phyloP scores from a whole-genome alignment of 208 protist species.

The Acanthamoeba royreba region DNA sequence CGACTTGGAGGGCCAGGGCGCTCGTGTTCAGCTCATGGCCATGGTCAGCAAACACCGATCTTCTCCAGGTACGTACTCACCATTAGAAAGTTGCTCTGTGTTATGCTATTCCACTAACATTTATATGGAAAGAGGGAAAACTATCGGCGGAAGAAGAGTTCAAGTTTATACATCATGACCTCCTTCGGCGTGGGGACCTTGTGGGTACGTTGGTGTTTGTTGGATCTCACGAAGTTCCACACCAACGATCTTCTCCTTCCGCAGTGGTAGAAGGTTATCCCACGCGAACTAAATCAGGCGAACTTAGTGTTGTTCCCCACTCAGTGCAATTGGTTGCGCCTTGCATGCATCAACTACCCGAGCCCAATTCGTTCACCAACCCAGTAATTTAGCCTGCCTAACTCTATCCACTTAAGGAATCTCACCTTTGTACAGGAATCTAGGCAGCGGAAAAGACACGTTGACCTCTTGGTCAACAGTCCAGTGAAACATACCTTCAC shows the following conservation, averaged over 20 bases:
- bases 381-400: constrained; percentile 74
- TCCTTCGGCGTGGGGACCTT: background rate
- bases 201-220: too few species aligned
- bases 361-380: constrained; percentile 83
- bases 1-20: background rate
- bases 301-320: constrained; percentile 83
- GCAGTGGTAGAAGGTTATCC: too few species aligned
- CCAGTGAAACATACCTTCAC: constrained; percentile 90
- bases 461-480: constrained; percentile 98
- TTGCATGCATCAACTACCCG: constrained; percentile 98
- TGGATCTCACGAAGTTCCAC: too few species aligned
- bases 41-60: background rate
- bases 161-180: background rate
- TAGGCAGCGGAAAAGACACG: constrained; percentile 93
- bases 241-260: too few species aligned
- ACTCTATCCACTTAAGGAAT: background rate
- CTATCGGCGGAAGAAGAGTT: background rate
- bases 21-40: background rate
- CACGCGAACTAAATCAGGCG: constrained; percentile 74
- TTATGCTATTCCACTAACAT: background rate
- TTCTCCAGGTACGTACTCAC: background rate
- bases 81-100: background rate
- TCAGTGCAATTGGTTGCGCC: constrained; percentile 84
- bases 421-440: constrained; percentile 77
- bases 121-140: background rate